phyloP scores from a whole-genome alignment of 2,329 filamentous ascomycete genomes.

The Amesomyces nigricolor region DNA sequence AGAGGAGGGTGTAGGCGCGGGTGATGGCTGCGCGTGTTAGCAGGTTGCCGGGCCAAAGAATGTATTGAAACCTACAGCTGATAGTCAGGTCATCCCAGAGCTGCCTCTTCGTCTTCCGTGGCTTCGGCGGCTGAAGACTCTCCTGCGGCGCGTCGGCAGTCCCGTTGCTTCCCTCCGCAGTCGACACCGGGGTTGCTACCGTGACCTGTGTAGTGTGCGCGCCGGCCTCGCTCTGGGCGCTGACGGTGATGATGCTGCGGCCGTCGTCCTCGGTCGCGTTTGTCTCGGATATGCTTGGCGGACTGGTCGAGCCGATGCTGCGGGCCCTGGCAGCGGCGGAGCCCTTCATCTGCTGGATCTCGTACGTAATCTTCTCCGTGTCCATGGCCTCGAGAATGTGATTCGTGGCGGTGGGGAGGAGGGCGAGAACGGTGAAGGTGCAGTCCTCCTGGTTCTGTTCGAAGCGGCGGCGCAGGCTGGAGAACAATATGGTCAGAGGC shows the following conservation, averaged over 20 bases:
- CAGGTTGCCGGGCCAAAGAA: neutral
- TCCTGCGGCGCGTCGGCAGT: constrained; percentile 28
- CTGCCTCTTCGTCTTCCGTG: constrained; percentile 76
- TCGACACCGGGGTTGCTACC: constrained; percentile 47
- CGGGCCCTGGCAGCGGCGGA: constrained; percentile 43
- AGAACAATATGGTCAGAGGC: constrained; percentile 11
- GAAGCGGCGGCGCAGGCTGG: constrained; percentile 88
- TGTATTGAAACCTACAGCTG: constrained; percentile 59
- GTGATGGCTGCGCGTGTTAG: constrained; percentile 64
- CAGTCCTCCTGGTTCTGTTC: constrained; percentile 99
- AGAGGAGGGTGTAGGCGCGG: constrained; percentile 83
- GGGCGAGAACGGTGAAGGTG: constrained; percentile 93
- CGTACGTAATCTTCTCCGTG: constrained; percentile 86
- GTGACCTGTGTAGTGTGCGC: constrained; percentile 74
- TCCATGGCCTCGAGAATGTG: constrained; percentile 84
- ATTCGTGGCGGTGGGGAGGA: constrained; percentile 84
- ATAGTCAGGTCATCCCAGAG: constrained; percentile 98
- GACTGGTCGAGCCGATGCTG: constrained; percentile 49
- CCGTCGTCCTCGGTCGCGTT: constrained; percentile 79
- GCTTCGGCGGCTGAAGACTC: constrained; percentile 38
- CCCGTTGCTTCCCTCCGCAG: constrained; percentile 26
- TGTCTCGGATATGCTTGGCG: constrained; percentile 58
- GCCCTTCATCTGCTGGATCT: constrained; percentile 88
- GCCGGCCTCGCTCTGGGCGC: constrained; percentile 74
- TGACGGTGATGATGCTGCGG: constrained; percentile 58